Evolutionary conservation across 768 basidiomycete species (phyloP).

Genomic region (Mycena rosella): DNA sequence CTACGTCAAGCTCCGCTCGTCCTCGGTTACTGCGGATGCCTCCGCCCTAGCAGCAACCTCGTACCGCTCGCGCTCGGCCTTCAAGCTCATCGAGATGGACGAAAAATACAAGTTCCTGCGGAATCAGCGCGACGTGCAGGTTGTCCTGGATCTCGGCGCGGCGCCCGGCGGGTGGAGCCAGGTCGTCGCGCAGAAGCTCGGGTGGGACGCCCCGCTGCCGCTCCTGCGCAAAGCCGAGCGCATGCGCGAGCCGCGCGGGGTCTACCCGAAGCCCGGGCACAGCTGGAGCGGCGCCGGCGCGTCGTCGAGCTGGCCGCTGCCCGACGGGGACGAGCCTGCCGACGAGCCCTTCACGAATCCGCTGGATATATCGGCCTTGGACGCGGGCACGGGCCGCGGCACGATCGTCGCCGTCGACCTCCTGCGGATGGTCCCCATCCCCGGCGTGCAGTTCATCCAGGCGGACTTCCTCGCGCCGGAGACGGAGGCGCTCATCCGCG

Average conservation of each 20-base stretch:
- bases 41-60: slow-evolving; percentile 41
- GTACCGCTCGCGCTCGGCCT: slow-evolving; percentile 91
- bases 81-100: slow-evolving; percentile 90
- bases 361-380: slow-evolving; percentile 55
- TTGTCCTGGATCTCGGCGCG: slow-evolving; percentile 90
- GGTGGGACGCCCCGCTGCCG: slow-evolving; percentile 51
- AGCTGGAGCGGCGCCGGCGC: too few species aligned
- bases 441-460: slow-evolving; percentile 78
- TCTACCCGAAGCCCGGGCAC: slow-evolving; percentile 2
- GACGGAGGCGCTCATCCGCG: slow-evolving; percentile 61
- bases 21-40: slow-evolving; percentile 18
- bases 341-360: too few species aligned
- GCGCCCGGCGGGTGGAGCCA: slow-evolving; percentile 97
- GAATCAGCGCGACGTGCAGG: slow-evolving; percentile 63
- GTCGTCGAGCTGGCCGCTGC: too few species aligned
- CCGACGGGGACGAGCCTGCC: too few species aligned
- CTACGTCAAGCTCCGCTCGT: slow-evolving; percentile 63
- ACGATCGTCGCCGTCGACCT: slow-evolving; percentile 86
- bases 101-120: slow-evolving; percentile 64
- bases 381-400: slow-evolving; percentile 47
- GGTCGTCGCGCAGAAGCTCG: slow-evolving; percentile 76
- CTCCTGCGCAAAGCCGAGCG: neutral
- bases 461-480: slow-evolving; percentile 80
- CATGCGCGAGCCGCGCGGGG: slow-evolving; percentile 31
- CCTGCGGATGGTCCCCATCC: slow-evolving; percentile 77